Base-by-base conservation (phyloP, 192 early-diverging fungal species). In the Paraglomus brasilianum region DNA sequence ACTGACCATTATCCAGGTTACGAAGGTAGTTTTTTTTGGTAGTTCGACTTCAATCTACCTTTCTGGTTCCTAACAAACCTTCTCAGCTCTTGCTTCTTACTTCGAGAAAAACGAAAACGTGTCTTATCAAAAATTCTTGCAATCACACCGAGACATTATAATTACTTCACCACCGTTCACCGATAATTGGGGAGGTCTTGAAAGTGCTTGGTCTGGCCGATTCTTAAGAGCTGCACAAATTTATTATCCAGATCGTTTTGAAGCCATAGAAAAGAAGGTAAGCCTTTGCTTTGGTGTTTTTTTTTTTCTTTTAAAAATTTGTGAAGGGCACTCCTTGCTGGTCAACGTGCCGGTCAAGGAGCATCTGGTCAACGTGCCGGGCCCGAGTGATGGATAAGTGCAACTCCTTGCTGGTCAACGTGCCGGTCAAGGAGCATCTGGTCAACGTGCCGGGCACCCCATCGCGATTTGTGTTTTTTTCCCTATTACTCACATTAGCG, bases 21-120 rank as follows among this genome's bases (percentile, higher is more conserved):
- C 51, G 24, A 52, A 52, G 51, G 17, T 52, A 52, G 19, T 52
- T 52, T 50, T 52, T 52, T n/a, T n/a, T n/a, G n/a, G n/a, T n/a
- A n/a, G n/a, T n/a, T n/a, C n/a, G n/a, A 21, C 8, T 52, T 52
- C 7, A 22, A 17, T 50, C 19, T 22, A 24, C n/a, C 6, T 10
- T 2, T 52, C 51, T 52, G 19, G n/a, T 6, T 22, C 24, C 51
- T 52, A 52, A 52, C 51, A 8, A 9, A 21, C 11, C 24, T 52
- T 52, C 24, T 52, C 10, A 52, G n/a, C 51, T 52, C 56, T 58
- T 39, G 30, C 5, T 39, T 39, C 38, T 13, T 58, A 58, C 30
- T 58, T 58, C 15, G 15, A 58, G 30, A 13, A 38, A 22, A 22
- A 10, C 14, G 24, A 15, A 39, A 39, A 22, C 13, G n/a, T 5